Evolutionary conservation across 2,329 filamentous ascomycete species (phyloP).

Genomic region (Hypocrella siamensis): DNA sequence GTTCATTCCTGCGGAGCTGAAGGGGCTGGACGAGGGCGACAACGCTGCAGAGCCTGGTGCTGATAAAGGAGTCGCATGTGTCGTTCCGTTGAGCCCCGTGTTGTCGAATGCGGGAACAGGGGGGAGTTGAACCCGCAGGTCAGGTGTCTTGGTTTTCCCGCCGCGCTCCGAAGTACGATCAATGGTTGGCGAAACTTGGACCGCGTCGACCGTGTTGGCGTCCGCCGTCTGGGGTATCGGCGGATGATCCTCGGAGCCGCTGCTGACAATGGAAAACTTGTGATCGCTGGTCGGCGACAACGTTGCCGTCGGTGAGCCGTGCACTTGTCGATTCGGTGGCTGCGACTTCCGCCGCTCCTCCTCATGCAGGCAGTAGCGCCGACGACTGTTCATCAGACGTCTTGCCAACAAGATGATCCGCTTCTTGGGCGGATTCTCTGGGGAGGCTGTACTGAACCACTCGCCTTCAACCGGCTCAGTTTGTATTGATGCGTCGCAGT

Average conservation of each 20-base stretch:
- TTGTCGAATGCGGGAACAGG: conserved; percentile 35
- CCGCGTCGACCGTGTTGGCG: conserved; percentile 15
- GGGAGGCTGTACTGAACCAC: conserved; percentile 29
- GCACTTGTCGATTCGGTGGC: conserved; percentile 8
- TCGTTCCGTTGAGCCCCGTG: conserved; percentile 14
- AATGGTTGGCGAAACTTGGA: conserved; percentile 7
- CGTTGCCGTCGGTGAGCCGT: conserved; percentile 22
- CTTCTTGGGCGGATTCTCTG: conserved; percentile 24
- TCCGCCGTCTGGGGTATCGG: conserved; percentile 11
- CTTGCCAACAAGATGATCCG: conserved; percentile 37
- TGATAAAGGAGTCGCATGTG: conserved; percentile 27
- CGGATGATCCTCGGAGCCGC: conserved; percentile 10
- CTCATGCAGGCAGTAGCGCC: conserved; percentile 25
- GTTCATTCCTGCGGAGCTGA: conserved; percentile 25
- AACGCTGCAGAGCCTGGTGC: conserved; percentile 26
- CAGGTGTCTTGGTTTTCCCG: conserved; percentile 27
- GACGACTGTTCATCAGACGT: conserved; percentile 32
- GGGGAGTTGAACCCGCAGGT: conserved; percentile 40
- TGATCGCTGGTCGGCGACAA: conserved; percentile 20
- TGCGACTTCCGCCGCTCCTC: conserved; percentile 17
- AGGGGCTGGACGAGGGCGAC: conserved; percentile 35
- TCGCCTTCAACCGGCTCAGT: conserved; percentile 38
- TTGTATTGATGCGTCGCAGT: conserved; percentile 35
- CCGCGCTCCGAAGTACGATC: not conserved
- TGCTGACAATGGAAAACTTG: conserved; percentile 8